phyloP scores from a whole-genome alignment of 805 yeast species.

The Saccharomyces mikatae region DNA sequence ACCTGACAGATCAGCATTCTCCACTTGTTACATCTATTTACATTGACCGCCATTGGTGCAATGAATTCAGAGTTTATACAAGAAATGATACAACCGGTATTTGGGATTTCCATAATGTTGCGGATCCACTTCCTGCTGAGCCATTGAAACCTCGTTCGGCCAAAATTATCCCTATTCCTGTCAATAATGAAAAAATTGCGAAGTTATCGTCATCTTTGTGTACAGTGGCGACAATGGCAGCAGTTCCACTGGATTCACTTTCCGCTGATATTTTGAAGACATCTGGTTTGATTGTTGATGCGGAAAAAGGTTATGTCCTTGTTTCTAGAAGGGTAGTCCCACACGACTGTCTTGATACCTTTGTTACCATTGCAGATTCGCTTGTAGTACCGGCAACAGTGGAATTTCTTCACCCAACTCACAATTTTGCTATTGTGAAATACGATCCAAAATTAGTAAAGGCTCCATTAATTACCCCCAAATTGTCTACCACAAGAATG shows the following conservation, averaged over 20 bases:
- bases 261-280: slow-evolving; percentile 54
- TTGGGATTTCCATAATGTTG: slow-evolving; percentile 47
- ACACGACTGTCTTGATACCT: slow-evolving; percentile 65
- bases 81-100: slow-evolving; percentile 49
- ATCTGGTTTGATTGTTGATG: slow-evolving; percentile 76
- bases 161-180: slow-evolving; percentile 60
- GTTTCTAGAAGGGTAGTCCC: slow-evolving; percentile 75
- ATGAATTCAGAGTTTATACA: slow-evolving; percentile 61
- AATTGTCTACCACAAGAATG: slow-evolving; percentile 47
- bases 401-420: slow-evolving; percentile 77
- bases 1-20: slow-evolving; percentile 72
- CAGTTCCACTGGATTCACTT: slow-evolving; percentile 69
- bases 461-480: slow-evolving; percentile 66
- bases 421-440: slow-evolving; percentile 73
- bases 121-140: slow-evolving; percentile 50
- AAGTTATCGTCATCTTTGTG: slow-evolving; percentile 62
- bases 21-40: slow-evolving; percentile 57
- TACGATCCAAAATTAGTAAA: slow-evolving; percentile 70
- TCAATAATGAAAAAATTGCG: slow-evolving; percentile 44
- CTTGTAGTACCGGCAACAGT: slow-evolving; percentile 73
- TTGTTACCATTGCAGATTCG: slow-evolving; percentile 78
- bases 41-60: slow-evolving; percentile 81
- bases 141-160: slow-evolving; percentile 53
- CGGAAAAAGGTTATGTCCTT: slow-evolving; percentile 68
- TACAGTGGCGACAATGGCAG: slow-evolving; percentile 54